Base-by-base conservation (phyloP, 306 rosid species). In the Boehmeria nivea region DNA sequence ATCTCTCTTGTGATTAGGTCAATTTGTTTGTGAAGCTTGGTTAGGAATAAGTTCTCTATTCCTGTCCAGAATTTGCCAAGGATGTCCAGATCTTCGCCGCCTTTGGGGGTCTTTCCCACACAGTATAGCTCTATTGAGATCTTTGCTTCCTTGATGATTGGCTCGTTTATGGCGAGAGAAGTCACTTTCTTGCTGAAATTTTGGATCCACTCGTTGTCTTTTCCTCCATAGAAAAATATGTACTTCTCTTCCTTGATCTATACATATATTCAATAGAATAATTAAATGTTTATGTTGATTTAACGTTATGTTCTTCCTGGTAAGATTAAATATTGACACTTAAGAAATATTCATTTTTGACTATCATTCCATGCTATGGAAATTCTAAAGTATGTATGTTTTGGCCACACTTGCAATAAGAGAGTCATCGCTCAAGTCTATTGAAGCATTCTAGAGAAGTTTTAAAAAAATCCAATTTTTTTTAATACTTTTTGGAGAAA, bases 221-320 rank as follows among this genome's bases (percentile, higher is more conserved):
- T 57, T 5, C 95, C 93, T 23, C 93, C 93, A 6, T 83, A 83
- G 64, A 81, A 78, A 69, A 87, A 67, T 3, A 84, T 81, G 55
- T 69, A 72, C 36, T 71, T 87, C 1, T 70, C 55, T 68, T 81
- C 76, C 24, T 61, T 60, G 1, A 81, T 52, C 91, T 83, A 81
- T 27, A 23, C n/a, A n/a, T n/a, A n/a, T n/a, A n/a, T 2, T 24
- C 21, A 2, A n/a, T 21, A 4, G 7, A 54, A 3, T 3, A 42
- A 14, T 10, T 6, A 23, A 21, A 23, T 7, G 2, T 12, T 13
- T n/a, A n/a, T n/a, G n/a, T n/a, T n/a, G n/a, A 11, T 48, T 20
- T 8, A 26, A 21, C 5, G 20, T 4, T n/a, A 21, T 21, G 8
- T 31, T 31, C 9, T 10, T 4, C 36, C 36, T 31, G 36, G 9